Base-by-base conservation (phyloP, 176 grass and related monocot species). In the Zizania latifolia region DNA sequence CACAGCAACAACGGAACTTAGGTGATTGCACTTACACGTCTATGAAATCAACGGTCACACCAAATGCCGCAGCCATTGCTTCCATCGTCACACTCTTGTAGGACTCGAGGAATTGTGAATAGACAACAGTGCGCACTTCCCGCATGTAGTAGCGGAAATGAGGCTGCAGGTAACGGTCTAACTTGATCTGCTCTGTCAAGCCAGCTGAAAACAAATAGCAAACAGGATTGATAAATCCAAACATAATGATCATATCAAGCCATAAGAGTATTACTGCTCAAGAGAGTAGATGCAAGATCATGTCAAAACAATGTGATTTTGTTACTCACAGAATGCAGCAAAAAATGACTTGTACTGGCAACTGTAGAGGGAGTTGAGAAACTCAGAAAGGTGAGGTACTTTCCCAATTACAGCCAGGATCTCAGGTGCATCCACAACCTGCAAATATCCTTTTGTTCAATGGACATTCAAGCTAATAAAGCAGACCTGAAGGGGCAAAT, bases 21-120 rank as follows among this genome's bases (percentile, higher is more conserved):
- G n/a, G 26, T 1, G 2, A 39, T 57, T 63, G 22, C 31, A 85
- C 86, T 99, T 86, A 99, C 95, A 90, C 87, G 82, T 92, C 96
- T 35, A 94, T 99, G 84, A 99, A 99, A 90, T 94, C 89, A 32
- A 90, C 80, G 8, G 87, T 88, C 15, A 94, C 96, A n/a, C 96
- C 92, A 82, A 95, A 99, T 62, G 92, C 87, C 44, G 87, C 77
- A 36, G 96, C 91, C 96, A 99, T 95, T 39, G 92, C 92, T 88
- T 99, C 89, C 96, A 99, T 99, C 1, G 89, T 99, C 69, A 99
- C 92, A 45, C 96, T 99, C 69, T 99, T 99, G 89, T 99, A 95
- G 16, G 96, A 99, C 78, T 95, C 92, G 1, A 99, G 84, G 58
- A 99, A 95, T 38, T 99, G 96, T 13, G 96, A 99, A 74, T 99